Evolutionary conservation across 495 filamentous ascomycete species (phyloP).

Genomic region (Xylaria nigripes): DNA sequence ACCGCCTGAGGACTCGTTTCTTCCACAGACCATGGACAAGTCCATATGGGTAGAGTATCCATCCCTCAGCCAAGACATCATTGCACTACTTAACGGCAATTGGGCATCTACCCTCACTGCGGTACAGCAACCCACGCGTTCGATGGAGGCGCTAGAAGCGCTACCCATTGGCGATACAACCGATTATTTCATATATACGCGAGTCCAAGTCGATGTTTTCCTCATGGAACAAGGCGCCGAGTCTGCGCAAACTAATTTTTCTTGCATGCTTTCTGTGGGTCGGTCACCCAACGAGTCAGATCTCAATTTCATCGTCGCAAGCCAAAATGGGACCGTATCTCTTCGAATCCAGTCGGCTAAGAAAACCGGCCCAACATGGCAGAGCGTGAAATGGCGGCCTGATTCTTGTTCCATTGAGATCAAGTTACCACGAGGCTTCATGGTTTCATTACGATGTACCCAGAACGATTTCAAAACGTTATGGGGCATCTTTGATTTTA

Average conservation of each 20-base stretch:
- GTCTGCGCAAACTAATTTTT: conserved; percentile 53
- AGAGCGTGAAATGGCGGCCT: conserved; percentile 67
- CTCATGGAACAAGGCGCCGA: conserved; percentile 61
- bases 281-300: conserved; percentile 59
- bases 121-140: conserved; percentile 22
- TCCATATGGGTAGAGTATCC: conserved; percentile 71
- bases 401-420: conserved; percentile 53
- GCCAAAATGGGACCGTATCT: conserved; percentile 67
- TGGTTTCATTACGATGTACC: conserved; percentile 56
- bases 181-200: conserved; percentile 63
- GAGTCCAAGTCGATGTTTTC: conserved; percentile 60
- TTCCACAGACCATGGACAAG: conserved; percentile 60
- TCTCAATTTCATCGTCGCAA: conserved; percentile 60
- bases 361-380: conserved; percentile 64
- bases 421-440: conserved; percentile 58
- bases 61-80: conserved; percentile 56
- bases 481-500: conserved; percentile 76
- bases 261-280: conserved; percentile 63
- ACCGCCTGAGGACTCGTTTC: conserved; percentile 52
- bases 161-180: conserved; percentile 67
- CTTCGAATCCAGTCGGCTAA: conserved; percentile 63
- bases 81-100: conserved; percentile 54
- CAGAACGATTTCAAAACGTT: conserved; percentile 67
- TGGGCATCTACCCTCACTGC: conserved; percentile 41
- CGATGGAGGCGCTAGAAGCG: conserved; percentile 50